phyloP scores from a whole-genome alignment of 371 early-diverging fungal genomes.

The Homolaphlyctis polyrhiza region DNA sequence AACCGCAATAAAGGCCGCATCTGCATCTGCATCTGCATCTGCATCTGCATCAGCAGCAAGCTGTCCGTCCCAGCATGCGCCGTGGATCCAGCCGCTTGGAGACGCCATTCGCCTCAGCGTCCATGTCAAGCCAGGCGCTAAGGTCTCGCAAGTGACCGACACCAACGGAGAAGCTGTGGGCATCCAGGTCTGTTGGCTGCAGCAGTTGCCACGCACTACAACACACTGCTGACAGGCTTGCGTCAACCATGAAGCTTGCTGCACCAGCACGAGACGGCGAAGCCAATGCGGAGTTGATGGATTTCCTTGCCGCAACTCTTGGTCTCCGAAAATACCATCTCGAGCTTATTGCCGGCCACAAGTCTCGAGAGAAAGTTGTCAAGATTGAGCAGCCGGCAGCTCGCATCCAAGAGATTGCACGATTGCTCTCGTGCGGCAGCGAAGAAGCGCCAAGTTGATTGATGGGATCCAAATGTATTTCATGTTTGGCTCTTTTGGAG shows the following conservation, averaged over 20 bases:
- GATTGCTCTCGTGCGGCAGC: background rate
- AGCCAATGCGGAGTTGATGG: background rate
- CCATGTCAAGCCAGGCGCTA: constrained; percentile 3
- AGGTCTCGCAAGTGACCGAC: background rate
- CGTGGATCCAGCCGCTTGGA: background rate
- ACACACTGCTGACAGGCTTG: background rate
- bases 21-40: background rate
- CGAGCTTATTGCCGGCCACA: background rate
- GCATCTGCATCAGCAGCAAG: background rate
- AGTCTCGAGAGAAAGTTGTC: constrained; percentile 1
- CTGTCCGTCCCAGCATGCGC: too few relatives aligned
- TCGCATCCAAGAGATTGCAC: background rate
- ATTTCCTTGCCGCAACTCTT: background rate
- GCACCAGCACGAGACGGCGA: constrained; percentile 2
- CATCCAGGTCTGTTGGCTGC: background rate
- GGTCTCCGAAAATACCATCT: constrained; percentile 1
- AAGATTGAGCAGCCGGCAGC: background rate
- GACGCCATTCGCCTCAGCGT: background rate
- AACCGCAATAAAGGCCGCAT: background rate
- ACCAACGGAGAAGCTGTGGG: background rate
- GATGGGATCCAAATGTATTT: too few relatives aligned
- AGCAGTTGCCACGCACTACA: background rate
- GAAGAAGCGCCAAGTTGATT: too few relatives aligned
- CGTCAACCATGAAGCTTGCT: background rate
- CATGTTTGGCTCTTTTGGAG: too few relatives aligned